Base-by-base conservation (phyloP, 192 early-diverging fungal species). In the Coemansia sp. region DNA sequence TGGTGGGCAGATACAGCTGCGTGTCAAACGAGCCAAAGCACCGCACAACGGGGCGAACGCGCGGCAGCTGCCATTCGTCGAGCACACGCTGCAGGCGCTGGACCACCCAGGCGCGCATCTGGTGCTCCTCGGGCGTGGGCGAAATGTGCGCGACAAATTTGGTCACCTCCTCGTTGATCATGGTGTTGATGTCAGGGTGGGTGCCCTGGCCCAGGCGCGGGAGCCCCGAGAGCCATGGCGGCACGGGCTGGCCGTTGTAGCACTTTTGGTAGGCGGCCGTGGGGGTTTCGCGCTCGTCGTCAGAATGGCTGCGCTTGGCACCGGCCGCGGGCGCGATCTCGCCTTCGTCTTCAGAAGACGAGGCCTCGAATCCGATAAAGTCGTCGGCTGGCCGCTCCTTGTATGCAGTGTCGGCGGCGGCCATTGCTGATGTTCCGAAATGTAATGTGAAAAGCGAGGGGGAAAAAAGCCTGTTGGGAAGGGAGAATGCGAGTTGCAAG, bases 11-110 rank as follows among this genome's bases (percentile, higher is more conserved):
- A 62, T 91, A 98, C 5, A 96, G 60, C 26, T 75, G 76, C 0
- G 95, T 93, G n/a, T 82, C 80, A 60, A 91, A 98, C 56, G 88
- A 90, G 8, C 95, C 95, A 84, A 93, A 98, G 17, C 86, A 84
- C 15, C 46, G 19, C 1, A 78, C 47, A 4, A 82, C 52, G 4
- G 55, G 2, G 0, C 36, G 27, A 4, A 82, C 72, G 5, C 15
- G 55, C 0, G 55, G 29, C 11, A 77, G 31, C 12, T 52, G 10
- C 32, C 90, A 66, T 17, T 47, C 43, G 26, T 67, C 58, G 31
- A 78, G 49, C 4, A 68, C 49, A 1, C 76, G 56, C 40, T 79
- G 54, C 38, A 96, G 70, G 5, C 87, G 72, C 9, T 84, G 77
- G 0, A 95, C 68, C 0, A 88, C 83, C 58, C 83, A 85, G 25